Base-by-base conservation (phyloP, 352 stramenopile genomes). In the Globisporangium echinulatum region DNA sequence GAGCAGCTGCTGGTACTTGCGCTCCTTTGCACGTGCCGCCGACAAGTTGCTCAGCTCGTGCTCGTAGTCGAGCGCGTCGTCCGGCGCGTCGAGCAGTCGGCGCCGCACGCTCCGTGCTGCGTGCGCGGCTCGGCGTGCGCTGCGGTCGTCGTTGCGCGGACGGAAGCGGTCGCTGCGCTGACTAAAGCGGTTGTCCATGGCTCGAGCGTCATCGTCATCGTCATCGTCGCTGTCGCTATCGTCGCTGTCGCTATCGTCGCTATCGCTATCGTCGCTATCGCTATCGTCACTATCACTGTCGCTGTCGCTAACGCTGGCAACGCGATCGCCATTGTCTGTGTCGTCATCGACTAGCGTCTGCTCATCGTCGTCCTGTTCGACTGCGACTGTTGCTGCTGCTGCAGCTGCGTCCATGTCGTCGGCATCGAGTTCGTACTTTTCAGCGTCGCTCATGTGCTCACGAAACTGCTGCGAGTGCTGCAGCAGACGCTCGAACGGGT, bases 31-130 rank as follows among this genome's bases (percentile, higher is more conserved):
- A 17, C 67, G 62, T 17, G 59, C 53, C 66, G 76, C 53, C 49
- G 54, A 74, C n/a, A 84, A 61, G 33, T 66, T 70, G 61, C 81
- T 78, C 36, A 93, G 68, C 44, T 77, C 77, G n/a, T 84, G 67
- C 51, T 90, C 81, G 60, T 87, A 93, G 69, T 93, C 74, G 36
- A 93, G 64, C 37, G 87, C 73, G 9, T 85, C 71, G 54, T 63
- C 61, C 1, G 52, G 58, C 33, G 60, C 56, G 44, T 46, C 33
- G 5, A 65, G 59, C 19, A 83, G 69, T 47, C 64, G 57, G 19
- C 56, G 57, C 13, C 56, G 54, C 46, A 82, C 54, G 47, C 62
- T 62, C 9, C 59, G 62, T 8, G 25, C 53, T 0, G 54, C 54
- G 15, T 54, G 53, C 4, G 39, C 38, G 9, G 47, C 61, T 25